Conservation (phyloP, 1,139 yeast species). For the Protomyces inouyei region DNA sequence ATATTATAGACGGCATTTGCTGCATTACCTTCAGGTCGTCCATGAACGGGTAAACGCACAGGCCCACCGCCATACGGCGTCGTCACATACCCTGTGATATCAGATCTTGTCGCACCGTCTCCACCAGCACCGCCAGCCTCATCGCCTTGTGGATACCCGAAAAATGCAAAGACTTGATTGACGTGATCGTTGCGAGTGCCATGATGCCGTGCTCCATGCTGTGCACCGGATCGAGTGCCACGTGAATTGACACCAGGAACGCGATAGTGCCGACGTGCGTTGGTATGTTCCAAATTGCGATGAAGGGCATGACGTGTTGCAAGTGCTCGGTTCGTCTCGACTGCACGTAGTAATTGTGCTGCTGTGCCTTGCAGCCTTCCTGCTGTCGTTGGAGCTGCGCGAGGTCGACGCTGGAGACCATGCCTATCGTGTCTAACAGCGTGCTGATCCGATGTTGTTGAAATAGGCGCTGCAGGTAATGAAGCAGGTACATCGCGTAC, state of each 20-base stretch:
- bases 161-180: not conserved
- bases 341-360: not conserved
- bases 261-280: not conserved
- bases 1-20: not conserved
- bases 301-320: not conserved
- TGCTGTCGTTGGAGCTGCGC: too few species aligned
- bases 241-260: too few species aligned
- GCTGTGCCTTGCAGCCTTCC: not conserved
- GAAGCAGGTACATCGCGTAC: not conserved
- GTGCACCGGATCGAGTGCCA: not conserved
- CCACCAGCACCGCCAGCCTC: not conserved
- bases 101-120: not conserved
- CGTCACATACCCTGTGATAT: slow-evolving; percentile 1
- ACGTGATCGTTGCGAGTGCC: not conserved
- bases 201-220: too few species aligned
- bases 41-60: not conserved
- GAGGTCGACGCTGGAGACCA: too few species aligned
- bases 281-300: not conserved
- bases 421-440: too few species aligned
- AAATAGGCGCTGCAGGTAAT: not conserved
- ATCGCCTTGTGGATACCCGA: not conserved
- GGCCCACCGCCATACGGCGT: slow-evolving; percentile 24
- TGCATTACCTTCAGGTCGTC: not conserved
- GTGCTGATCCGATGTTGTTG: too few species aligned
- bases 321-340: not conserved